Base-by-base conservation (phyloP, 2,329 filamentous ascomycete species). In the Talaromyces sp. region DNA sequence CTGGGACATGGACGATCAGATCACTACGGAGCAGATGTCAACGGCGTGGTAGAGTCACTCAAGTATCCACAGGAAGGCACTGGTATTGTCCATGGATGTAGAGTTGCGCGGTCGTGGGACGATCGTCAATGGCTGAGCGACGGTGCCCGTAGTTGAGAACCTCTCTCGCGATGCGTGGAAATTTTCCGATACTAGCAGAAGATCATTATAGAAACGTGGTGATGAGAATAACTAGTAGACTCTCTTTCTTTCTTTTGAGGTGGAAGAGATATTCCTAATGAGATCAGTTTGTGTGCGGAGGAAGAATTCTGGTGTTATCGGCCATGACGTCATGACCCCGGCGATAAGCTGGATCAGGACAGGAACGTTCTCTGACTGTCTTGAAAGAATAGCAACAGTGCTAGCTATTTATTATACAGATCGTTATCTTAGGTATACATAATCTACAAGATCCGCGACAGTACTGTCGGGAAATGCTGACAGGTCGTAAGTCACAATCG, bases 321-420 rank as follows among this genome's bases (percentile, higher is more conserved):
- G 13, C 19, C 22, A 33, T 52, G 49, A 52, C 60, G 60, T 62
- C 60, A 62, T 39, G 47, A n/a, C 19, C 11, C 24, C 16, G 58
- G 27, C 50, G 31, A 22, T 35, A 54, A 37, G 50, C 45, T 60
- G 58, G 58, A 11, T 60, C 43, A 60, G 58, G 58, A 19, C 58
- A 49, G 58, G 58, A 24, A 13, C 9, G 1, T 13, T 13, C 35
- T 37, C 13, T 13, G 35, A 37, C 13, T 37, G 35, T 37, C 35
- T 37, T 2, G 13, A 37, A 13, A 8, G 35, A 33, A 19, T 19
- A 1, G 27, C 27, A 31, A 31, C 27, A 31, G 5, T 1, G 1
- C 27, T 31, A 31, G 27, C 7, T 31, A 31, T 3, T 11, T 56
- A 56, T 22, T 37, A 37, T 56, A 56, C 52, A 56, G 19, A 24